Percentiles rank a stretch among this genome's conserved stretches.
Evolutionary conservation across 257 asterid genomes (phyloP).

Genomic region (Marsdenia floribunda): DNA sequence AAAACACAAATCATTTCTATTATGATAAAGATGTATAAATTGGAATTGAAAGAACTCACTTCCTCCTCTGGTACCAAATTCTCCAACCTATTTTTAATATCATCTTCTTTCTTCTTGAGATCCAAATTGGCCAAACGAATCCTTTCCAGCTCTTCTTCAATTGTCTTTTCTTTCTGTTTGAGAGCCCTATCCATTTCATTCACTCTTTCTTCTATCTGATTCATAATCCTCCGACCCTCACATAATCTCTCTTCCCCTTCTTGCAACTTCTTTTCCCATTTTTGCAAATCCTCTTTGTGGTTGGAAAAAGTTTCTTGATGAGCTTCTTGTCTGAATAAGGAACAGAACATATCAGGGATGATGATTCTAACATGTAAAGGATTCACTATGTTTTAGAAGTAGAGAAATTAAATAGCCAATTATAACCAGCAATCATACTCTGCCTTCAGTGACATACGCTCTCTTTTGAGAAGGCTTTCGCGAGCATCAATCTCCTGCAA

Average conservation of each 20-base stretch:
- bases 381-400: not conserved
- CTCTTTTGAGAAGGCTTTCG: constrained; percentile 68
- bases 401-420: constrained; percentile 6
- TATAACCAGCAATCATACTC: constrained; percentile 49
- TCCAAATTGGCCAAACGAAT: constrained; percentile 33
- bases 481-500: constrained; percentile 68
- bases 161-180: constrained; percentile 50
- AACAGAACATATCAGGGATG: not conserved
- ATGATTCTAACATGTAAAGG: constrained; percentile 1
- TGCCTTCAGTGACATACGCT: constrained; percentile 59
- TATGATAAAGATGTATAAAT: not conserved
- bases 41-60: constrained; percentile 38
- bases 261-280: constrained; percentile 80
- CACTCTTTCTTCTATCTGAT: constrained; percentile 73
- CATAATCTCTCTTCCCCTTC: constrained; percentile 79
- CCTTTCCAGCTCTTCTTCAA: constrained; percentile 54
- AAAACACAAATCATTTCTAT: constrained; percentile 1
- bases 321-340: constrained; percentile 55
- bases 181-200: constrained; percentile 39
- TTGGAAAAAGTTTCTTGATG: constrained; percentile 52
- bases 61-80: constrained; percentile 53
- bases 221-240: constrained; percentile 53
- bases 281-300: constrained; percentile 59
- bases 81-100: constrained; percentile 40
- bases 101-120: constrained; percentile 59